Conservation (phyloP, 1,139 yeast genomes). For the Taphrina populina region DNA sequence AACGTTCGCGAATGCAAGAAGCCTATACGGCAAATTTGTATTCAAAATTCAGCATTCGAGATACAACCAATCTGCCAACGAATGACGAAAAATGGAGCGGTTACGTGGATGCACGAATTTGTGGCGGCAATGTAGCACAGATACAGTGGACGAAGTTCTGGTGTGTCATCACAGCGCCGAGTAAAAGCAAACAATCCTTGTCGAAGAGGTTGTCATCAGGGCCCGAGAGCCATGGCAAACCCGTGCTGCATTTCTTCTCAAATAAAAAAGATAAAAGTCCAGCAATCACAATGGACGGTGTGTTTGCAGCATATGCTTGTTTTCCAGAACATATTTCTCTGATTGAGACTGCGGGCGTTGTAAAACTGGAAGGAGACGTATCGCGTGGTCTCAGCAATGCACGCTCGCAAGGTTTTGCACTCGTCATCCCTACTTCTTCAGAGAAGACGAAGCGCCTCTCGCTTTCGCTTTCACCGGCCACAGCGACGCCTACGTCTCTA, state of each 20-base stretch:
- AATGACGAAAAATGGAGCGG: conserved; percentile 14
- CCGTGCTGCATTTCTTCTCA: not conserved
- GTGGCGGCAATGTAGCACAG: conserved; percentile 16
- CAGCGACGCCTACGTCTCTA: not conserved
- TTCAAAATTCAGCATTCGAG: conserved; percentile 1
- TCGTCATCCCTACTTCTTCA: conserved; percentile 11
- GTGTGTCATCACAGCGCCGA: conserved; percentile 1
- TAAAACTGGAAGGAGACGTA: conserved; percentile 23
- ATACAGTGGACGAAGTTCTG: conserved; percentile 27
- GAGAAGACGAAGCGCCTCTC: conserved; percentile 8
- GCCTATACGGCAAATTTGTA: conserved; percentile 16
- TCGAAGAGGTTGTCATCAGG: not conserved
- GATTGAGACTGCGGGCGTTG: conserved; percentile 18
- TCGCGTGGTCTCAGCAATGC: not conserved
- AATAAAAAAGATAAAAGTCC: conserved; percentile 17
- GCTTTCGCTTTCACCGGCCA: not conserved
- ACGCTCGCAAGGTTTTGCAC: conserved; percentile 1
- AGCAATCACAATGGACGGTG: not conserved
- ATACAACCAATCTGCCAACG: not conserved
- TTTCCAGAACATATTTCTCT: conserved; percentile 20
- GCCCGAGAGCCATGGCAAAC: not conserved
- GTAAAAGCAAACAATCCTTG: not conserved
- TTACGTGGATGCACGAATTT: conserved; percentile 16
- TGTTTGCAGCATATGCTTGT: conserved; percentile 15
- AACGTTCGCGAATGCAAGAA: conserved; percentile 27